Conservation (phyloP, 345 rosid genomes). For the Durio zibethinus region DNA sequence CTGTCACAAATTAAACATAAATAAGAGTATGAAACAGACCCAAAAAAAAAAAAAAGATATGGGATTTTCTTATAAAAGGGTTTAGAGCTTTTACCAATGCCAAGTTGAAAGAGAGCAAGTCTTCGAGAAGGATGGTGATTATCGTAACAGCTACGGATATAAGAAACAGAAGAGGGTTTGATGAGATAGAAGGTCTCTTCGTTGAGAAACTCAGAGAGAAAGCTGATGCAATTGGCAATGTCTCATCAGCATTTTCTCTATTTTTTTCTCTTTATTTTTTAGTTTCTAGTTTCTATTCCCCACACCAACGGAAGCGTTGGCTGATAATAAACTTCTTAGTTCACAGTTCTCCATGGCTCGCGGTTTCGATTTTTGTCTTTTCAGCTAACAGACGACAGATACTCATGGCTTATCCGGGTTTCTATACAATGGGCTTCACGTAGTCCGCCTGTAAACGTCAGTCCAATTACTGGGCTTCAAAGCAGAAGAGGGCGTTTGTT, state of each 20-base stretch:
- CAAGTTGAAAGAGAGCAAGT: slow-evolving; percentile 41
- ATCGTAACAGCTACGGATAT: slow-evolving; percentile 1
- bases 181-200: not conserved
- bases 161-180: slow-evolving; percentile 1
- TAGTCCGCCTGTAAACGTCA: no score
- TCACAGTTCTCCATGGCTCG: not conserved
- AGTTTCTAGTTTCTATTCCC: not conserved
- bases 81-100: slow-evolving; percentile 26
- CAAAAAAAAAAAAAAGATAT: not conserved
- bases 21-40: not conserved
- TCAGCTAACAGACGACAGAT: no score
- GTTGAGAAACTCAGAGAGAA: slow-evolving; percentile 13
- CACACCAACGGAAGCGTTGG: not conserved
- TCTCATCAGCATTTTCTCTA: slow-evolving; percentile 5
- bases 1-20: not conserved
- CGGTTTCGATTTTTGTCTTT: no score
- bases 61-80: not conserved
- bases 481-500: no score
- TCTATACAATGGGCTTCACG: no score
- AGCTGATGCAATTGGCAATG: slow-evolving; percentile 23
- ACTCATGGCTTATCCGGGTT: no score
- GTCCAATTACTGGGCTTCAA: no score
- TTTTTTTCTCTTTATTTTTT: not conserved
- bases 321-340: not conserved
- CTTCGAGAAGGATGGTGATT: slow-evolving; percentile 32